A percentile compares a stretch with the other conserved stretches of the same genome.
Conservation (phyloP, 495 filamentous ascomycete species). For the Coniosporium apollinis region DNA sequence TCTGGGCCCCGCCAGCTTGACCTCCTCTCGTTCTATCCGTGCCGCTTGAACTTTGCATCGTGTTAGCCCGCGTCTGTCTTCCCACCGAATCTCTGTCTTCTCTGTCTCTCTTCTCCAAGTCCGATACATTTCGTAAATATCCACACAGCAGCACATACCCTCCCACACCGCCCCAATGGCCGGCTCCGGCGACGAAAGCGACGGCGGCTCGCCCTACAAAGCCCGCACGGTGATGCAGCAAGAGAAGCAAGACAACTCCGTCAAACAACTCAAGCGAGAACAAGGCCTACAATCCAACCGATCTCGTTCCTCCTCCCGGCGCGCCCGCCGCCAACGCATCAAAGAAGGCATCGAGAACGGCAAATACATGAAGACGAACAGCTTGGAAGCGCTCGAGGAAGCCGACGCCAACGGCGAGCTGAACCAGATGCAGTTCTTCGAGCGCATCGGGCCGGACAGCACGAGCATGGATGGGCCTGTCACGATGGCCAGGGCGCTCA, state of each 20-base stretch:
- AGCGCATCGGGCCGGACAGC: conserved; percentile 29
- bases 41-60: no score
- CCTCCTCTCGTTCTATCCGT: no score
- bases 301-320: conserved; percentile 21
- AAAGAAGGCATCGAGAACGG: conserved; percentile 18
- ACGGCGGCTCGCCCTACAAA: conserved; percentile 6
- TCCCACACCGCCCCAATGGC: no score
- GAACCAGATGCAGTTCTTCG: conserved; percentile 30
- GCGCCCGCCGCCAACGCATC: conserved; percentile 24
- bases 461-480: conserved; percentile 34
- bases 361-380: conserved; percentile 27
- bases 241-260: conserved; percentile 16
- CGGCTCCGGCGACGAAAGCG: not conserved
- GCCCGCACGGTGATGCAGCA: conserved; percentile 23
- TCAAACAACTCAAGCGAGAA: conserved; percentile 17
- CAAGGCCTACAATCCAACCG: conserved; percentile 18
- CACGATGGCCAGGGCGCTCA: conserved; percentile 26
- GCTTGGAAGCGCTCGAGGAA: conserved; percentile 27
- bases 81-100: no score
- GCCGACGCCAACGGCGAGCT: conserved; percentile 25
- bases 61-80: no score
- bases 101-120: no score
- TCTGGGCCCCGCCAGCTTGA: no score
- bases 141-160: no score
- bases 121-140: no score